Base-by-base conservation (phyloP, 2,329 filamentous ascomycete species). In the Fonsecaea erecta region DNA sequence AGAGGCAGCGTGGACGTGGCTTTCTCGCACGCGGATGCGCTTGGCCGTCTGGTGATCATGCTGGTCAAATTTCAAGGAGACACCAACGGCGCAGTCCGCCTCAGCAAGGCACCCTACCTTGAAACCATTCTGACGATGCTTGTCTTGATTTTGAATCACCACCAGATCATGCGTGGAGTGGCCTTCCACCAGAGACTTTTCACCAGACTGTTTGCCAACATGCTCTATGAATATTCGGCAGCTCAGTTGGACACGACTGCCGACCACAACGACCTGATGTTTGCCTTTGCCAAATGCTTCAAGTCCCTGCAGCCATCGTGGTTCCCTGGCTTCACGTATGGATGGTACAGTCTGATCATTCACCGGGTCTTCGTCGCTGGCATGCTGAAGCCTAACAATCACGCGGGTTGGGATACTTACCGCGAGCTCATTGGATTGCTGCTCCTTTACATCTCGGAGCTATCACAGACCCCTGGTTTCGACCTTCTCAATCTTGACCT, bases 171-270 rank as follows among this genome's bases (percentile, higher is more conserved):
- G 77, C 87, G 90, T 52, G 90, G 88, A 3, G 93, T 97, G 60
- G 85, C 84, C 43, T 93, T 96, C 81, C 94, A 92, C 73, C 90
- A 94, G 74, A 89, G 92, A 67, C 88, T 96, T 32, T 98, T 97
- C 82, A 95, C 93, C 85, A 88, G 94, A 52, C 84, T 99, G 48
- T 90, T 97, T 74, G 94, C 92, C 0, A 85, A 90, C 73, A 84
- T 97, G 54, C 83, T 99, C 3, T 91, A 90, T 76, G 90, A 95
- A 71, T 84, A 94, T 62, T 83, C 86, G 30, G 74, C 81, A 53
- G 80, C 86, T 54, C 84, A 84, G 12, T 83, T 88, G 66, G 83
- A 88, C 63, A 75, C 89, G 35, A 76, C 83, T 52, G 82, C 88
- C 61, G 77, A 84, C 21, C 89, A 92, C 71, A 85, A 86, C 68